Percentiles rank a stretch among this genome's conserved stretches.
Evolutionary conservation across 73 alveolate species (phyloP).

Genomic region (Tetrahymena malaccensis): DNA sequence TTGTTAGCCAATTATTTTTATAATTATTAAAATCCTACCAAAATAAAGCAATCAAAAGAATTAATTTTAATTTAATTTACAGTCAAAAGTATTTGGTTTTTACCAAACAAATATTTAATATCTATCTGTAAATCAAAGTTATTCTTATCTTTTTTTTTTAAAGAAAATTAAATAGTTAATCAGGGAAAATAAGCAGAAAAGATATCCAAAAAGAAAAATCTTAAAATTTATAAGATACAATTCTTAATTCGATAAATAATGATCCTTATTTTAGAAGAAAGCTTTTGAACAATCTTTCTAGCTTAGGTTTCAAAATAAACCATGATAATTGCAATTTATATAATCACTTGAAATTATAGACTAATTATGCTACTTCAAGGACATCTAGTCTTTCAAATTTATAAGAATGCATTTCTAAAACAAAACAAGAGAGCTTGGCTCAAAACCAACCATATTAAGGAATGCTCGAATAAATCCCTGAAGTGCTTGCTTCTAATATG

Average conservation of each 20-base stretch:
- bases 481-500: neutral
- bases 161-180: neutral
- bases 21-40: neutral
- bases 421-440: neutral
- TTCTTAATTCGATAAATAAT: neutral
- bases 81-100: neutral
- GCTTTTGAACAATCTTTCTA: neutral
- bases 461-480: neutral
- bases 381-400: neutral
- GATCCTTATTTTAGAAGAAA: neutral
- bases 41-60: too few species aligned
- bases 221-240: neutral
- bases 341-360: neutral
- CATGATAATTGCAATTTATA: neutral
- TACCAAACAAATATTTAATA: neutral
- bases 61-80: neutral
- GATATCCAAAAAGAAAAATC: neutral
- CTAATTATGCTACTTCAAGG: neutral
- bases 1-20: too few species aligned
- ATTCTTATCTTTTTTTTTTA: neutral
- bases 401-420: neutral
- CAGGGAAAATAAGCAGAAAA: neutral
- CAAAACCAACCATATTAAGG: neutral
- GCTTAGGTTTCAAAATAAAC: neutral
- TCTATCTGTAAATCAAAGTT: neutral